Percentiles rank a stretch among this genome's conserved stretches.
phyloP scores from a whole-genome alignment of 352 stramenopile species.

The Phytopythium montanum region DNA sequence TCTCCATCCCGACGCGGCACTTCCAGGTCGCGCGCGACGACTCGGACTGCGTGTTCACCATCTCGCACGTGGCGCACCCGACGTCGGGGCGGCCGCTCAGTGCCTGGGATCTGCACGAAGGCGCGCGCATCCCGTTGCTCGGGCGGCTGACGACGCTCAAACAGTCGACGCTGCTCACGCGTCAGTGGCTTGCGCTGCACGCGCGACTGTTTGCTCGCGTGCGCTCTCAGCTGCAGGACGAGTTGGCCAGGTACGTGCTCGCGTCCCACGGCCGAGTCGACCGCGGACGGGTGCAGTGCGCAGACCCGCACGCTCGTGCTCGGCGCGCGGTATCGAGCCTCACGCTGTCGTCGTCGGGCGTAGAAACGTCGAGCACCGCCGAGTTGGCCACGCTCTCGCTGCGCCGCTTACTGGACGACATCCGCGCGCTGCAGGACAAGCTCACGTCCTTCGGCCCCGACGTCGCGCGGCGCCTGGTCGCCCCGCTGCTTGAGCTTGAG shows the following conservation, averaged over 20 bases:
- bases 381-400: slow-evolving; percentile 28
- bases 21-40: slow-evolving; percentile 66
- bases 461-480: slow-evolving; percentile 44
- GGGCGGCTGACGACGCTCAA: slow-evolving; percentile 65
- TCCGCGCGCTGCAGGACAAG: slow-evolving; percentile 34
- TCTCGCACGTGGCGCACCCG: slow-evolving; percentile 59
- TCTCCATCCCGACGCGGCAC: slow-evolving; percentile 59
- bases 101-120: slow-evolving; percentile 68
- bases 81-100: slow-evolving; percentile 36
- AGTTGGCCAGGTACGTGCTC: slow-evolving; percentile 64
- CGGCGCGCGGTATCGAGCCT: slow-evolving; percentile 1
- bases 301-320: slow-evolving; percentile 35
- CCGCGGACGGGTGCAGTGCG: slow-evolving; percentile 38
- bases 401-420: slow-evolving; percentile 41
- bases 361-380: slow-evolving; percentile 1
- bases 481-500: slow-evolving; percentile 28
- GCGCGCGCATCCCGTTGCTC: slow-evolving; percentile 53
- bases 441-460: slow-evolving; percentile 56
- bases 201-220: slow-evolving; percentile 31
- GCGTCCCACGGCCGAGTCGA: slow-evolving; percentile 24
- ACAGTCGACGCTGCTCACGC: slow-evolving; percentile 69
- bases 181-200: slow-evolving; percentile 63
- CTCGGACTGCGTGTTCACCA: slow-evolving; percentile 68
- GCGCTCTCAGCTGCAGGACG: slow-evolving; percentile 39
- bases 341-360: not conserved